Conservation (phyloP, 345 rosid species). For the Melaleuca quinquenervia region DNA sequence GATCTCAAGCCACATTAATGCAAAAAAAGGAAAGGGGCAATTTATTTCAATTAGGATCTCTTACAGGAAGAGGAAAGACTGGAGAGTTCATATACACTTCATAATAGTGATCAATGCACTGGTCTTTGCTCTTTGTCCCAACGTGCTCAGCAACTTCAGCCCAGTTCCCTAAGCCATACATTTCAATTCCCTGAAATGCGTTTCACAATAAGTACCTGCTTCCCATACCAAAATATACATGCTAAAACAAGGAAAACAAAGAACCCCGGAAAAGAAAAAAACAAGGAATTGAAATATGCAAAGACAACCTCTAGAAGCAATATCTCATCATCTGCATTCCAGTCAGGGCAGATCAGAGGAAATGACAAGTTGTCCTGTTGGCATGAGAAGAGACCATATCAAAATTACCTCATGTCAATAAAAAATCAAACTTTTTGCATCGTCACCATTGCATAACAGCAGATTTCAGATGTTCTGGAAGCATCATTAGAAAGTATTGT, state of each 20-base stretch:
- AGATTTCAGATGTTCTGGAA: background rate
- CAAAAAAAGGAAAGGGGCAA: background rate
- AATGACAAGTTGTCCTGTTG: constrained; percentile 79
- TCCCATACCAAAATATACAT: background rate
- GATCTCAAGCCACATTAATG: background rate
- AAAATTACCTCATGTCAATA: background rate
- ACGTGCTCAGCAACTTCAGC: constrained; percentile 94
- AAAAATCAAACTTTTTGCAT: background rate
- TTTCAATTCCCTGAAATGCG: constrained; percentile 77
- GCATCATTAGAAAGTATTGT: background rate
- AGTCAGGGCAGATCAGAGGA: constrained; percentile 82
- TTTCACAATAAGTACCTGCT: background rate
- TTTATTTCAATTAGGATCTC: constrained; percentile 5
- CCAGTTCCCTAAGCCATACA: constrained; percentile 98
- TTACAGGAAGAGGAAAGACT: constrained; percentile 89
- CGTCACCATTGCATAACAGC: background rate
- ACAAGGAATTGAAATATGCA: background rate
- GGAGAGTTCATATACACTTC: constrained; percentile 75
- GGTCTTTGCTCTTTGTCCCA: constrained; percentile 90
- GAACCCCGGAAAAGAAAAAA: background rate
- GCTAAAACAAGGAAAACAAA: background rate
- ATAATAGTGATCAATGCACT: constrained; percentile 70
- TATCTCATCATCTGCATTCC: constrained; percentile 99
- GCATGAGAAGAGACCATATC: background rate
- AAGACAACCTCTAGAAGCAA: constrained; percentile 78